phyloP scores from a whole-genome alignment of 2,329 filamentous ascomycete species.

The Hysterium pulicare region DNA sequence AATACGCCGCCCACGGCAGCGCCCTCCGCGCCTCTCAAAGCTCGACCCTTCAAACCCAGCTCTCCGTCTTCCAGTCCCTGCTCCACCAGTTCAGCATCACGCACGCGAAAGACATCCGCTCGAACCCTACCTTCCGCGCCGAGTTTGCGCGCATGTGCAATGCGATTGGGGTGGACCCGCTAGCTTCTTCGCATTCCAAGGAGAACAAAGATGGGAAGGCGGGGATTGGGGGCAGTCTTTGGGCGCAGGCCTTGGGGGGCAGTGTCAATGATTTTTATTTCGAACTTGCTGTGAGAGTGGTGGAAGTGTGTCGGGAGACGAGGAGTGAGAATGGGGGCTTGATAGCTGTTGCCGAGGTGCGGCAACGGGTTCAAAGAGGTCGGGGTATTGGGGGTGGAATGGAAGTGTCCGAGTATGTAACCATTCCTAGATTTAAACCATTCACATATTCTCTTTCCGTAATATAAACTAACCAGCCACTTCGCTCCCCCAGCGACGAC shows the following conservation, averaged over 20 bases:
- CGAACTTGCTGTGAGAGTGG: conserved; percentile 90
- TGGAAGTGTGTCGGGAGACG: conserved; percentile 86
- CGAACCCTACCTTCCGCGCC: conserved; percentile 88
- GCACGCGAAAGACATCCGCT: conserved; percentile 93
- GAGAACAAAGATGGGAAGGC: conserved; percentile 49
- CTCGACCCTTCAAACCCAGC: conserved; percentile 83
- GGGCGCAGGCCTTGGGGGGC: conserved; percentile 87
- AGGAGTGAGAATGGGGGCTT: conserved; percentile 88
- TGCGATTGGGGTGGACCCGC: conserved; percentile 91
- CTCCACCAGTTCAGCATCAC: conserved; percentile 94
- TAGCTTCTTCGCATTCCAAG: conserved; percentile 55
- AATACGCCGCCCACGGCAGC: conserved; percentile 87
- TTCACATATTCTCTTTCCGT: background rate
- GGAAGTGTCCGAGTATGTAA: conserved; percentile 70
- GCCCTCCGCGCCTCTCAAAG: conserved; percentile 81
- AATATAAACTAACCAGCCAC: conserved; percentile 1
- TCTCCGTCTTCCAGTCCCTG: conserved; percentile 91
- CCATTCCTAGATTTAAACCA: background rate
- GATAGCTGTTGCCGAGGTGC: conserved; percentile 78
- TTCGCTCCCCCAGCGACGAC: conserved; percentile 59
- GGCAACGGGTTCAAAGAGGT: conserved; percentile 68
- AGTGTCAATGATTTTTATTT: conserved; percentile 99
- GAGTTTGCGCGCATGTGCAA: conserved; percentile 99
- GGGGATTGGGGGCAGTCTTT: conserved; percentile 63
- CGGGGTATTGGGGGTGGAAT: conserved; percentile 70